Evolutionary conservation across 805 yeast species (phyloP).

Genomic region (Pichia exigua): DNA sequence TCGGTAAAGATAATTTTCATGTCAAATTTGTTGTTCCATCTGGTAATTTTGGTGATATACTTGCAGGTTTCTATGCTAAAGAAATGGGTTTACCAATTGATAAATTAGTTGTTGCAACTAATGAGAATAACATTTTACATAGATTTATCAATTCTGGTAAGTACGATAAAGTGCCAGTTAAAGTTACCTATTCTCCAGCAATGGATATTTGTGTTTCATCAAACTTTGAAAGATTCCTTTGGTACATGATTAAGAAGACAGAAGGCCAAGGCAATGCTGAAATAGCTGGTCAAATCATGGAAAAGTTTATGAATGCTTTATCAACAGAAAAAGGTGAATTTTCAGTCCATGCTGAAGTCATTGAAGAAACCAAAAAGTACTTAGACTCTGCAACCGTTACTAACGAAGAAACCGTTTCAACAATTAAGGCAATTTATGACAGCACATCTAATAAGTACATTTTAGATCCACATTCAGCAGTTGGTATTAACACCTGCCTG

Average conservation of each 20-base stretch:
- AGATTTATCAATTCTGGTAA: conserved; percentile 83
- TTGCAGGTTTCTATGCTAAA: conserved; percentile 93
- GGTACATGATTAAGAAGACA: conserved; percentile 83
- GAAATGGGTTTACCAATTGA: conserved; percentile 93
- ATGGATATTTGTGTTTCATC: conserved; percentile 96
- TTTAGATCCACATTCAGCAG: conserved; percentile 94
- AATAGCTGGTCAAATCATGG: conserved; percentile 68
- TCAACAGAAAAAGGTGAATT: conserved; percentile 65
- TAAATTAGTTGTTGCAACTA: conserved; percentile 86
- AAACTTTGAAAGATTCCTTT: conserved; percentile 90
- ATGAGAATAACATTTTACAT: conserved; percentile 89
- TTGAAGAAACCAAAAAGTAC: conserved; percentile 56
- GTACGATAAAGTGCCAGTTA: conserved; percentile 74
- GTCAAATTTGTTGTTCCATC: conserved; percentile 91
- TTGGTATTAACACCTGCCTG: conserved; percentile 78
- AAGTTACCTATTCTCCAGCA: conserved; percentile 92
- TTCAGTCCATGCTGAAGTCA: conserved; percentile 54
- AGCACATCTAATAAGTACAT: conserved; percentile 60
- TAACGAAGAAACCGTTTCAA: conserved; percentile 67
- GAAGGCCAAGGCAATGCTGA: conserved; percentile 47
- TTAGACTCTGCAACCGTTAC: conserved; percentile 77
- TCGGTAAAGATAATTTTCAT: conserved; percentile 29
- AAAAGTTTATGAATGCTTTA: conserved; percentile 71
- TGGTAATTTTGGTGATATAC: conserved; percentile 96
- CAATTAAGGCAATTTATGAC: conserved; percentile 66